A percentile compares a stretch with the other conserved stretches of the same genome.
These are phyloP conservation scores for Petunia axillaris DNA, from an alignment of 257 asterid genomes.

Conservation along the genomic window DNA sequence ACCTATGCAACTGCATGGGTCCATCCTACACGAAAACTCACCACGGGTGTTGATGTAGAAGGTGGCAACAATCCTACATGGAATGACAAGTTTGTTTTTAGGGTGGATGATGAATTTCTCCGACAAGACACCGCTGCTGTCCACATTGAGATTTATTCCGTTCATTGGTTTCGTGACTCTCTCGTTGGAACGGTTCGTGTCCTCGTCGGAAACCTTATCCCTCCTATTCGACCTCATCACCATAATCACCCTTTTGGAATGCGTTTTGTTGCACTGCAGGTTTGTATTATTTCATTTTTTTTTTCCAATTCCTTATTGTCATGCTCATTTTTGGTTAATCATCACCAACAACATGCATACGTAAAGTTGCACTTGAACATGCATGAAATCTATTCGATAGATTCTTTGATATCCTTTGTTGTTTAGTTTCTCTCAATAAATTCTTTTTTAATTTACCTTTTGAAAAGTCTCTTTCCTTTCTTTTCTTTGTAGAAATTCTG, in stretches of 20 bases:
- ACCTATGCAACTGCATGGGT: constrained; percentile 90
- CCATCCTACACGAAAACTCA: constrained; percentile 61
- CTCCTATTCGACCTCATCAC: constrained; percentile 44
- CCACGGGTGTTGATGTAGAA: constrained; percentile 61
- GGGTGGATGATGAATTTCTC: constrained; percentile 87
- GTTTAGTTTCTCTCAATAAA: background rate
- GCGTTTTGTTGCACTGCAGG: constrained; percentile 96
- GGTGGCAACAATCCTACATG: constrained; percentile 80
- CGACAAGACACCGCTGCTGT: constrained; percentile 69
- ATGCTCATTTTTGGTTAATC: background rate
- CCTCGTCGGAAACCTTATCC: constrained; percentile 79
- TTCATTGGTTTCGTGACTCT: constrained; percentile 62
- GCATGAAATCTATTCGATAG: background rate
- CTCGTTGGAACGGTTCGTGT: constrained; percentile 84
- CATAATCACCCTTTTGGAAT: constrained; percentile 51
- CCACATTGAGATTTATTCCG: constrained; percentile 65
- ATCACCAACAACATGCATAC: background rate
- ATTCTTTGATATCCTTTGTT: background rate
- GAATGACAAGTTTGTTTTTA: constrained; percentile 94
- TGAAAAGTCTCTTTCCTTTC: background rate
- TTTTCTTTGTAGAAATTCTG: background rate
- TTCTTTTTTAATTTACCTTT: background rate
- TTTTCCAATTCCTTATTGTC: no score
- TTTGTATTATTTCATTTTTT: constrained; percentile 22
- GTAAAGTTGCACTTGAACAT: background rate